Evolutionary conservation across 2,329 filamentous ascomycete species (phyloP), one percentile per base, ranked within the genome.

Genomic region (Colletotrichum musae): DNA sequence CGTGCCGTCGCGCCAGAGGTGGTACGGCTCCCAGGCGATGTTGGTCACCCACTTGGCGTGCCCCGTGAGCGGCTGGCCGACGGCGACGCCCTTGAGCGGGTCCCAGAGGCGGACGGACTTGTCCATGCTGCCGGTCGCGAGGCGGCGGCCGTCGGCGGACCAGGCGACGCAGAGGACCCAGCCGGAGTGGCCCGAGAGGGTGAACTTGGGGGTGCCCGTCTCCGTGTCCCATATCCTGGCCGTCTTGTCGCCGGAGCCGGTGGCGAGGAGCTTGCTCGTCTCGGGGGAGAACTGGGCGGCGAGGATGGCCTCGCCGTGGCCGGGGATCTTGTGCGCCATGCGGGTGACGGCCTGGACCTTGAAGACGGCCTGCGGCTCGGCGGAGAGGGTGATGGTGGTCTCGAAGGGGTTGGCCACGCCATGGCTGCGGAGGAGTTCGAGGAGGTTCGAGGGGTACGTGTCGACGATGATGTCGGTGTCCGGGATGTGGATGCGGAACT

Each of bases 181-280:
- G 70, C 92, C 92, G 2, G 92, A 91, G 80, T 98, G 96, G 0
- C 94, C 94, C 74, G 94, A 92, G 57, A 98, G 82, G 0, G 94
- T 98, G 80, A 93, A 89, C 70, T 94, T 88, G 0, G 95, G 94
- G 12, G 94, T 98, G 56, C 95, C 95, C 0, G 94, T 98, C 75
- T 98, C 94, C 57, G 94, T 95, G 76, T 99, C 95, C 94, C 94
- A 98, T 82, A 98, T 92, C 65, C 95, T 86, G 0, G 95, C 95
- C 1, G 95, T 98, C 74, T 92, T 92, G 77, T 99, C 96, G 54
- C 96, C 96, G 70, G 92, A 94, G 0, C 95, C 96, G 1, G 94
- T 97, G 0, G 94, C 95, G 80, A 98, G 87, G 68, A 91, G 87
- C 12, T 90, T 90, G 28, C 93, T 95, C 6, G 88, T 90, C 45